Evolutionary conservation across 106 monocot species (phyloP).

Genomic region (Allium sativum): DNA sequence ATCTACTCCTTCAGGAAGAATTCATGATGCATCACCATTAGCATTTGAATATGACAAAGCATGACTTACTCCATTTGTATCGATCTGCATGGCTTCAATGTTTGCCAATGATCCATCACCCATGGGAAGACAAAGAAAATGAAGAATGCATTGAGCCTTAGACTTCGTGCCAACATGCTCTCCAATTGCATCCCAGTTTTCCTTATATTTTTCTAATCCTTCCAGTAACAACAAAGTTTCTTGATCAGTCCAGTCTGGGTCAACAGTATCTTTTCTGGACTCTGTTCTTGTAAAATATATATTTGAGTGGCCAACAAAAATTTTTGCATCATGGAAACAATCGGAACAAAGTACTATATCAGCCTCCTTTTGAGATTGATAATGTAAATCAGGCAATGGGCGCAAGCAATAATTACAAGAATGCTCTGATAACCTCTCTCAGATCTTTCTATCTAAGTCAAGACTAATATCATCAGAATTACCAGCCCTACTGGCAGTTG

Average conservation of each 20-base stretch:
- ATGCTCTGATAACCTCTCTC: slow-evolving; percentile 64
- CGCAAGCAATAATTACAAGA: slow-evolving; percentile 61
- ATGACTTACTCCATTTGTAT: slow-evolving; percentile 16
- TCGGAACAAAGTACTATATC: slow-evolving; percentile 66
- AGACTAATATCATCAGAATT: slow-evolving; percentile 19
- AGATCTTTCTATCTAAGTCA: slow-evolving; percentile 74
- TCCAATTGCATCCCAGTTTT: slow-evolving; percentile 94
- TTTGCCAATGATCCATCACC: slow-evolving; percentile 80
- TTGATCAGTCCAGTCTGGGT: slow-evolving; percentile 87
- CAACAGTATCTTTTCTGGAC: slow-evolving; percentile 41
- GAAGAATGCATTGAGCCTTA: slow-evolving; percentile 92
- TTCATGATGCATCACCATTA: slow-evolving; percentile 39
- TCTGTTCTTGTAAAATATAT: slow-evolving; percentile 63
- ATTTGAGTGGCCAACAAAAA: slow-evolving; percentile 75
- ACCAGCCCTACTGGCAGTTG: slow-evolving; percentile 13
- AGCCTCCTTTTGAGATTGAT: slow-evolving; percentile 89
- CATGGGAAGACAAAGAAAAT: slow-evolving; percentile 87
- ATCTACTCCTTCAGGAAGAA: slow-evolving; percentile 24
- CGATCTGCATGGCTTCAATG: slow-evolving; percentile 42
- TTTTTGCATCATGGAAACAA: slow-evolving; percentile 89
- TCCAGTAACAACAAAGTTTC: slow-evolving; percentile 94
- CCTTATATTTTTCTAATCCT: slow-evolving; percentile 74
- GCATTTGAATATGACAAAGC: slow-evolving; percentile 19
- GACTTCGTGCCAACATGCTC: slow-evolving; percentile 92
- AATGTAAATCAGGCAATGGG: slow-evolving; percentile 47